Base-by-base conservation (phyloP, 331 rosid genomes). In the Pyrus hybrid region DNA sequence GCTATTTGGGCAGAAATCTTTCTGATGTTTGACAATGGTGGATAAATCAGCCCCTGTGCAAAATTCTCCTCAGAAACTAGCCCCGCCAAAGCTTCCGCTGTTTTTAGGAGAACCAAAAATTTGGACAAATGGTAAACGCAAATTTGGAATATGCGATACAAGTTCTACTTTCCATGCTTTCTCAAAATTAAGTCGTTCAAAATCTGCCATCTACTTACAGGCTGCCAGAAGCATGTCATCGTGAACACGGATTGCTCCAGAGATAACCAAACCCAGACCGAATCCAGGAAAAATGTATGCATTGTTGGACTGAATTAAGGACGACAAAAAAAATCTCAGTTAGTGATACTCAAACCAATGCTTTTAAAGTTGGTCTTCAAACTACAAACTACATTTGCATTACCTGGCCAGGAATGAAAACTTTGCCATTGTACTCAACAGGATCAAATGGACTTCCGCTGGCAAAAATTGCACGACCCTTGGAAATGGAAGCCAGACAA, bases 391-490 rank as follows among this genome's bases (percentile, higher is more conserved):
- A 49, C 9, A 16, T 63, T 64, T 60, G 65, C 20, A 51, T 68
- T 77, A 89, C 99, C 99, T 94, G 99, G 84, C 97, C 99, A 53
- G 98, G 91, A 63, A 88, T 86, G 76, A 82, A 92, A 73, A 86
- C 88, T 85, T 87, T 92, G 64, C 98, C 99, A 2, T 88, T 83
- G 74, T 88, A 92, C 72, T 88, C 83, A 35, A 95, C 83, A 3
- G 91, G 91, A 74, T 95, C 97, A 29, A 95, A 95, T 74, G 99
- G 99, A 81, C 99, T 95, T 81, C 99, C 99, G 73, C 98, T 95
- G 1, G 99, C 96, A 70, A 86, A 95, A 67, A 95, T 95, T 75
- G 97, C 96, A 30, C 84, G 88, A 6, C 99, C 99, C 99, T 95
- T 65, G 70, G 56, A 61, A 76, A 70, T n/a, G 43, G 80, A 68